Percentiles rank a stretch among this genome's conserved stretches.
Evolutionary conservation across 306 rosid species (phyloP).

Genomic region (Biancaea sappan): DNA sequence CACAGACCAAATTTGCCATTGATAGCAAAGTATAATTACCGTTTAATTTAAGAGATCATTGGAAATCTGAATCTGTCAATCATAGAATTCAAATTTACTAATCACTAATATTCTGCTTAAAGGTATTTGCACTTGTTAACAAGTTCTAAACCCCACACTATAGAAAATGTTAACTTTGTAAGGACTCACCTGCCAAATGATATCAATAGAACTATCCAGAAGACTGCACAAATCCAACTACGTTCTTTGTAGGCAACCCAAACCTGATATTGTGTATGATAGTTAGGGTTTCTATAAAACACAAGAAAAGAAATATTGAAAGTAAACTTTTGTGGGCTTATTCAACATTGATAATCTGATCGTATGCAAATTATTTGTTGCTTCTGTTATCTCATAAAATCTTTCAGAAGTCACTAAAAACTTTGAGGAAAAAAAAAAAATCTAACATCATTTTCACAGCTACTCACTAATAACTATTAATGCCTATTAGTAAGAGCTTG

Average conservation of each 20-base stretch:
- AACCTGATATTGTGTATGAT: conserved; percentile 51
- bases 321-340: conserved; percentile 6
- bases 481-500: conserved; percentile 3
- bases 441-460: conserved; percentile 22
- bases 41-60: not conserved
- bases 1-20: conserved; percentile 12
- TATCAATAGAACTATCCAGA: conserved; percentile 72
- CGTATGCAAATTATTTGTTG: not conserved
- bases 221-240: conserved; percentile 54
- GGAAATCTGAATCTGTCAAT: conserved; percentile 1
- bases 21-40: not conserved
- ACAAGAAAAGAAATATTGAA: conserved; percentile 8
- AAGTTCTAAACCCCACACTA: conserved; percentile 15
- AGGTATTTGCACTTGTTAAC: conserved; percentile 12
- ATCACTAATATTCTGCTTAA: not conserved
- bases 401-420: not conserved
- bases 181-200: conserved; percentile 79
- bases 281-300: conserved; percentile 24
- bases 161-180: conserved; percentile 20
- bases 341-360: conserved; percentile 11
- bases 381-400: conserved; percentile 21
- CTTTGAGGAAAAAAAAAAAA: not conserved
- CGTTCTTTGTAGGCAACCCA: conserved; percentile 88
- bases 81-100: conserved; percentile 15
- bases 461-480: conserved; percentile 5